Evolutionary conservation across 208 protist genomes (phyloP).

Genomic region (Wallacemonas collosoma): DNA sequence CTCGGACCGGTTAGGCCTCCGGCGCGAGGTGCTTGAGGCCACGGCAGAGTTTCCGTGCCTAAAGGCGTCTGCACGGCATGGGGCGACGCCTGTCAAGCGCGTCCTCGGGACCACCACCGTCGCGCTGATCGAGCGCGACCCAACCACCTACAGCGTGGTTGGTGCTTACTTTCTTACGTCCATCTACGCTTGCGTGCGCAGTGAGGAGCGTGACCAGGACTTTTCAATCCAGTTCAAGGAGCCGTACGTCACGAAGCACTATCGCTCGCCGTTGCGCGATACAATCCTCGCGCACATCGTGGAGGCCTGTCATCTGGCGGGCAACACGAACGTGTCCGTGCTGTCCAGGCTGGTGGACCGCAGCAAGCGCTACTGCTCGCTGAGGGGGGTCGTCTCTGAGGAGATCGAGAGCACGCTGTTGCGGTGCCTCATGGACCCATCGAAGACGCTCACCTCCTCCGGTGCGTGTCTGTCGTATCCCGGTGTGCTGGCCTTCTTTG

Average conservation of each 20-base stretch:
- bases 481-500: constrained; percentile 80
- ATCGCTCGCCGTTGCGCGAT: constrained; percentile 86
- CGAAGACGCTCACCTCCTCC: constrained; percentile 4
- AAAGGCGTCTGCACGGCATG: constrained; percentile 60
- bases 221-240: constrained; percentile 86
- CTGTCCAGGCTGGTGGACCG: constrained; percentile 48
- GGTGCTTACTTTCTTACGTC: constrained; percentile 63
- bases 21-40: constrained; percentile 57
- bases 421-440: constrained; percentile 43
- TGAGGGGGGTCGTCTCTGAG: constrained; percentile 51
- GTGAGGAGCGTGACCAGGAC: constrained; percentile 77
- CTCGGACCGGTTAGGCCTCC: constrained; percentile 66
- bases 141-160: constrained; percentile 78
- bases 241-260: constrained; percentile 61
- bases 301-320: constrained; percentile 69
- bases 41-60: constrained; percentile 80
- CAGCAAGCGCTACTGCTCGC: constrained; percentile 69
- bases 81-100: constrained; percentile 49
- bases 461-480: constrained; percentile 9
- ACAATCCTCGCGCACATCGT: constrained; percentile 83
- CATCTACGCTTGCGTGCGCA: constrained; percentile 83
- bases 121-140: constrained; percentile 89
- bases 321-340: constrained; percentile 78
- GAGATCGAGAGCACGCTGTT: constrained; percentile 90
- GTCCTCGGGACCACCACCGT: constrained; percentile 71